Evolutionary conservation across 148 eudicot genomes (phyloP).

Genomic region (Silene conica): DNA sequence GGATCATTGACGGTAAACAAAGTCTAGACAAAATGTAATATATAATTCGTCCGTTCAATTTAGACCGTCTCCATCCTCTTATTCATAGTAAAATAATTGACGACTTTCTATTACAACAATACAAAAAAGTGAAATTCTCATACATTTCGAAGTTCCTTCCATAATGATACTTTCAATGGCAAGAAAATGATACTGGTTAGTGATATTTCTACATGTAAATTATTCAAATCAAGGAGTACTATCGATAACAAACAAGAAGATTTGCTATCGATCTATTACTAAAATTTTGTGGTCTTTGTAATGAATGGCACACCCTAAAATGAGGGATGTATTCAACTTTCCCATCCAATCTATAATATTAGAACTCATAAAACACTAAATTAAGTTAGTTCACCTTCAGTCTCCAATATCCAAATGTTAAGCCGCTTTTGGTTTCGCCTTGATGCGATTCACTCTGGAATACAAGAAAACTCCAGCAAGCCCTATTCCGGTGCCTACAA

Average conservation of each 20-base stretch:
- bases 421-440: slow-evolving; percentile 65
- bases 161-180: too few relatives aligned
- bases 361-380: slow-evolving; percentile 5
- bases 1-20: too few relatives aligned
- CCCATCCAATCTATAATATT: slow-evolving; percentile 12
- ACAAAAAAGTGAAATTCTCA: too few relatives aligned
- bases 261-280: neutral
- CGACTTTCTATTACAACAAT: too few relatives aligned
- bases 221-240: too few relatives aligned
- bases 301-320: slow-evolving; percentile 1
- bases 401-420: slow-evolving; percentile 22
- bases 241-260: neutral
- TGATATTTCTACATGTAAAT: neutral
- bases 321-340: slow-evolving; percentile 4
- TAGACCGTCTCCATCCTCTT: too few relatives aligned
- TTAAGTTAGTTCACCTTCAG: neutral
- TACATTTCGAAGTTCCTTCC: too few relatives aligned
- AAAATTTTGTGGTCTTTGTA: neutral
- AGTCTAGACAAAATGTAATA: too few relatives aligned
- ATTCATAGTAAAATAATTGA: too few relatives aligned
- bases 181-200: neutral
- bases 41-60: too few relatives aligned
- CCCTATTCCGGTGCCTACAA: slow-evolving; percentile 77
- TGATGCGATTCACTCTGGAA: slow-evolving; percentile 68
- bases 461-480: slow-evolving; percentile 94